These are phyloP conservation scores for Solanum sparsipilum DNA, from an alignment of 257 asterid species.

Conservation along the genomic window DNA sequence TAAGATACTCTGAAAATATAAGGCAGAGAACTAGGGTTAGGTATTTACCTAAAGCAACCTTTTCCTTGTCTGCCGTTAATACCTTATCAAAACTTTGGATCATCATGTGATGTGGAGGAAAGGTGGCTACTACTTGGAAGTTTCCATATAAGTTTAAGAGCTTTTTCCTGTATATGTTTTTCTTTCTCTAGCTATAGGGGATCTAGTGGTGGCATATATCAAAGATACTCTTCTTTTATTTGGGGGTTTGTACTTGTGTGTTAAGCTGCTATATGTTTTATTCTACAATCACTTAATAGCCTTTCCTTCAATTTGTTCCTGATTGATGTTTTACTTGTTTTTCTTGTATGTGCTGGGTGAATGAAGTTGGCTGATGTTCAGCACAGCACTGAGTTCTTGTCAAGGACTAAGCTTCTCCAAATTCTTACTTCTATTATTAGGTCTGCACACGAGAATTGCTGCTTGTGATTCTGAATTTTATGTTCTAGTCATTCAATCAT, in stretches of 20 bases:
- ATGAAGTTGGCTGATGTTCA: slow-evolving; percentile 82
- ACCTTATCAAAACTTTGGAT: neutral
- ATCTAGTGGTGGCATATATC: neutral
- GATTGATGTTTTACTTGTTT: neutral
- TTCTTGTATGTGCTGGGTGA: slow-evolving; percentile 5
- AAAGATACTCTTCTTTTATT: neutral
- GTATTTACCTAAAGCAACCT: neutral
- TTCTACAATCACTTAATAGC: neutral
- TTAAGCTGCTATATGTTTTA: neutral
- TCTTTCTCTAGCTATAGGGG: neutral
- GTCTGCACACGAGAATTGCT: slow-evolving; percentile 14
- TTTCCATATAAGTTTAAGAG: neutral
- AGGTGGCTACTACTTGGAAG: neutral
- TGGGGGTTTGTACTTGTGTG: neutral
- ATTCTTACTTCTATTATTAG: slow-evolving; percentile 82
- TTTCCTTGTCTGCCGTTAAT: neutral
- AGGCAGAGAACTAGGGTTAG: neutral
- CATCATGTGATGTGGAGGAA: neutral
- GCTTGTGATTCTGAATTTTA: neutral
- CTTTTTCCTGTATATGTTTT: neutral
- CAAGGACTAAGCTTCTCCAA: slow-evolving; percentile 63
- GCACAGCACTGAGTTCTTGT: slow-evolving; percentile 71
- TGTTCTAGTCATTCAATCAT: neutral
- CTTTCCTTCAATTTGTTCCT: neutral
- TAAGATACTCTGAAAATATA: neutral